These are phyloP conservation scores for Globisporangium uncinulatum DNA, from an alignment of 352 stramenopile genomes.

Conservation along the genomic window DNA sequence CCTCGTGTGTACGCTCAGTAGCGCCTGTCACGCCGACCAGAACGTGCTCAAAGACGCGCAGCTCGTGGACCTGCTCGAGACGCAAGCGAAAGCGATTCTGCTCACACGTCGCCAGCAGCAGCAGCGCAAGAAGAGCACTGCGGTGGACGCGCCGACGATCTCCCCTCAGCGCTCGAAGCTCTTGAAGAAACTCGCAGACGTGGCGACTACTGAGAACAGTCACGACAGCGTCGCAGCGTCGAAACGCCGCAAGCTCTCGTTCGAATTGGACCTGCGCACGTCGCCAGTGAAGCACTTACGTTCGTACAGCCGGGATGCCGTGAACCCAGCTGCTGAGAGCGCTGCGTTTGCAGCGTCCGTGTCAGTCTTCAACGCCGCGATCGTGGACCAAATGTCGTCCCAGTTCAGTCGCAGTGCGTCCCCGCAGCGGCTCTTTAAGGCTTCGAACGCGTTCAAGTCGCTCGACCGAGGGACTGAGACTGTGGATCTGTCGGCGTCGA, in stretches of 20 bases:
- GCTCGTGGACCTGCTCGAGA: constrained; percentile 62
- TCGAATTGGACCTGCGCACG: constrained; percentile 8
- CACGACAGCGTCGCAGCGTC: constrained; percentile 17
- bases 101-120: constrained; percentile 30
- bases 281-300: constrained; percentile 10
- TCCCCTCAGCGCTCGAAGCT: constrained; percentile 25
- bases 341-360: constrained; percentile 1
- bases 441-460: constrained; percentile 26
- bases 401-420: constrained; percentile 9
- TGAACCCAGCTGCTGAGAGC: constrained; percentile 6
- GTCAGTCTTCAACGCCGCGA: constrained; percentile 11
- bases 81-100: constrained; percentile 46
- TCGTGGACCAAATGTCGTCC: constrained; percentile 4
- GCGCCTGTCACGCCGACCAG: constrained; percentile 43
- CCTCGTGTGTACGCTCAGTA: constrained; percentile 56
- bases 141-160: constrained; percentile 13
- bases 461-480: constrained; percentile 14
- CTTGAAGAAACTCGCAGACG: constrained; percentile 23
- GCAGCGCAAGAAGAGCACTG: constrained; percentile 3
- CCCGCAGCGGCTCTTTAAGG: constrained; percentile 7
- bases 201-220: constrained; percentile 5
- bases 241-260: constrained; percentile 48
- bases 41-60: constrained; percentile 66
- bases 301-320: background rate
- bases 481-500: constrained; percentile 58